Evolutionary conservation across 768 basidiomycete species (phyloP).

Genomic region (Amanita jacksonii): DNA sequence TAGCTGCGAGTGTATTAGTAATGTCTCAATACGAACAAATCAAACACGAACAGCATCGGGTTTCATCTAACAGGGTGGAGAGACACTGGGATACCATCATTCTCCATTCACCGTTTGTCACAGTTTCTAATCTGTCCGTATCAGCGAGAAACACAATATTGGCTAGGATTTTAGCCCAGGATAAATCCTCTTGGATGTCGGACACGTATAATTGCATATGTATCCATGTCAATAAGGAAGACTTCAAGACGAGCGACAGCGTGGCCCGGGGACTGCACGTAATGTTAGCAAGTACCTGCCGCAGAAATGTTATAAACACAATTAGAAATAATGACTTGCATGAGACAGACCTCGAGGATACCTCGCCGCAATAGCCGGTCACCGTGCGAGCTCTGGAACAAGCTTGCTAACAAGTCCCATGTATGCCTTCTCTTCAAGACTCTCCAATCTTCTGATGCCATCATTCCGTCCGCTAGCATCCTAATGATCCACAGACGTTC

Average conservation of each 20-base stretch:
- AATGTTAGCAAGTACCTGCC: conserved; percentile 64
- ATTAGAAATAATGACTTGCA: neutral
- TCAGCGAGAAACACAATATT: conserved; percentile 50
- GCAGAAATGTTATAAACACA: neutral
- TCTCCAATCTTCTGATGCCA: conserved; percentile 68
- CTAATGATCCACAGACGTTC: conserved; percentile 86
- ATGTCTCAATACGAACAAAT: neutral
- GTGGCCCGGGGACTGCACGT: conserved; percentile 63
- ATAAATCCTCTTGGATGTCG: conserved; percentile 32
- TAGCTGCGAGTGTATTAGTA: neutral
- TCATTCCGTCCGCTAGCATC: conserved; percentile 76
- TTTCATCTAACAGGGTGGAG: conserved; percentile 3
- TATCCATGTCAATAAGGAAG: conserved; percentile 73
- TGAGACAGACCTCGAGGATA: conserved; percentile 53
- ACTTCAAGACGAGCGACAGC: conserved; percentile 61
- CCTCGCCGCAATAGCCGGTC: conserved; percentile 45
- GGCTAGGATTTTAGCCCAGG: conserved; percentile 59
- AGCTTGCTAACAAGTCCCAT: conserved; percentile 78
- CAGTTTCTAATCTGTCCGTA: conserved; percentile 37
- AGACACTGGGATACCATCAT: conserved; percentile 45
- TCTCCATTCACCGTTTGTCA: conserved; percentile 55
- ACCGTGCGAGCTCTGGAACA: conserved; percentile 58
- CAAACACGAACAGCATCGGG: conserved; percentile 18
- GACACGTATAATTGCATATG: conserved; percentile 51
- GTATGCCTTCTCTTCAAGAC: conserved; percentile 74